Base-by-base conservation (phyloP, 331 rosid genomes). In the Erythrophleum ivorense region DNA sequence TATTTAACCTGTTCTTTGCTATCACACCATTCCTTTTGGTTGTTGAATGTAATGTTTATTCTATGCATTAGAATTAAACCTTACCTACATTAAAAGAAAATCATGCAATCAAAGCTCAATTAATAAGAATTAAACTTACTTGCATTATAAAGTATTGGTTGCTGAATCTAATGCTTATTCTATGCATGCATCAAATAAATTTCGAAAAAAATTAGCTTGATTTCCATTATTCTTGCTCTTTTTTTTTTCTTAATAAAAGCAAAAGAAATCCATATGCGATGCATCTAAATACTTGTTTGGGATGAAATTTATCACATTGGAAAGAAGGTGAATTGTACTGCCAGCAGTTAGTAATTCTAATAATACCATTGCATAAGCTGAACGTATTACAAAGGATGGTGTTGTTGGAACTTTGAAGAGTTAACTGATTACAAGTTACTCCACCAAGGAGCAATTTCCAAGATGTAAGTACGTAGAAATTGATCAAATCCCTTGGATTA, bases 121-220 rank as follows among this genome's bases (percentile, higher is more conserved):
- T 24, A 24, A 24, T 24, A 24, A 24, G 29, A 24, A 24, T 24
- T 24, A 24, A 24, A 24, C 19, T 15, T 16, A 45, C 64, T 74
- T 41, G 7, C 40, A 53, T 31, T 65, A 68, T 8, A 29, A 8
- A 54, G 45, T n/a, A 66, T 54, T 33, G 80, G 50, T 49, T n/a
- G 33, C 70, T 75, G 57, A 65, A 55, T 36, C 43, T 29, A 81
- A 74, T 64, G 64, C 13, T 19, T 52, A 52, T 45, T 53, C 66
- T 71, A 69, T 11, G 24, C 74, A 29, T 63, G 33, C 71, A 66
- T 58, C 68, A 59, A 49, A 57, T 73, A 58, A 16, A 79, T 60
- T 68, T 58, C 69, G 43, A 36, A 65, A 45, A 46, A 18, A 14
- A 46, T 64, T 65, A 43, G 9, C 43, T 73, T 15, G 11, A 15